These are phyloP conservation scores for Tulasnella sp. DNA, from an alignment of 768 basidiomycete genomes.

Conservation along the genomic window DNA sequence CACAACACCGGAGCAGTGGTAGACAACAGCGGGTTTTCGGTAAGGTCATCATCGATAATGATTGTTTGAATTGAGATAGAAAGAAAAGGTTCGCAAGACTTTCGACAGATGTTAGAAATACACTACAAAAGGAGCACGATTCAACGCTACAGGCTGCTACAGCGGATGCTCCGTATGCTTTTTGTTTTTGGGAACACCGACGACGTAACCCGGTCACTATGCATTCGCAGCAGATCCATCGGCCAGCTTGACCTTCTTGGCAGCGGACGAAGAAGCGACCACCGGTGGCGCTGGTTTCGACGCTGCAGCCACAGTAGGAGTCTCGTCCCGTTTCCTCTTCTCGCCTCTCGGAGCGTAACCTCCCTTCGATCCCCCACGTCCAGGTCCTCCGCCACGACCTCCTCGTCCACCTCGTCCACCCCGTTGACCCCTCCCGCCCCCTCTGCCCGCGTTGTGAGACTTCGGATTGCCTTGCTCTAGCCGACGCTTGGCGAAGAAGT, in stretches of 20 bases:
- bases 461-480: not conserved
- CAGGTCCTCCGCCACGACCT: conserved; percentile 11
- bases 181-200: too few species aligned
- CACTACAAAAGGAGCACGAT: too few species aligned
- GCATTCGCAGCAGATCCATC: not conserved
- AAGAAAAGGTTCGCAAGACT: too few species aligned
- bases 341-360: not conserved
- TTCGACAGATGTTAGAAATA: too few species aligned
- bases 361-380: not conserved
- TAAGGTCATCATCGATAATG: too few species aligned
- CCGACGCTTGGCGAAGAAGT: conserved; percentile 16
- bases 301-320: not conserved
- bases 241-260: conserved; percentile 14
- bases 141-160: too few species aligned
- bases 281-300: not conserved
- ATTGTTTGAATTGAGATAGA: too few species aligned
- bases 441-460: conserved; percentile 8
- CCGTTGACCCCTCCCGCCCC: conserved; percentile 15
- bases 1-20: too few species aligned
- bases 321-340: conserved; percentile 12
- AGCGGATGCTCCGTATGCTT: too few species aligned
- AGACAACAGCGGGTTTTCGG: too few species aligned
- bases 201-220: too few species aligned
- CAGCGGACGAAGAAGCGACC: not conserved
- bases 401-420: conserved; percentile 15